Conservation (phyloP, 1,284 basidiomycete species). For the Erythrobasidium hasegawianum region DNA sequence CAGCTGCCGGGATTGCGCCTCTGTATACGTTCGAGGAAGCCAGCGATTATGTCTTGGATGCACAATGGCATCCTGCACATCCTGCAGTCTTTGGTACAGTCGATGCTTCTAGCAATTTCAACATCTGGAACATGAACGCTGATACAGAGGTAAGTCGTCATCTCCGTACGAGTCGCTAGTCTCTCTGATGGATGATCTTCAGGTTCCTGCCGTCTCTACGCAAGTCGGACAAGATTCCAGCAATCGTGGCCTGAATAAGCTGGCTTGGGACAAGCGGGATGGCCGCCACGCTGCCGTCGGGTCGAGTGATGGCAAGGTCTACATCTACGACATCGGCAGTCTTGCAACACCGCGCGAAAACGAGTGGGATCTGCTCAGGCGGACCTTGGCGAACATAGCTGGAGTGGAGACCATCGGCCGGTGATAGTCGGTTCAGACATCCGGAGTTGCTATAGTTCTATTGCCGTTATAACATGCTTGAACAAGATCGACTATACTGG, state of each 20-base stretch:
- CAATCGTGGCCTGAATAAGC: constrained; percentile 83
- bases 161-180: neutral
- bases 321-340: constrained; percentile 55
- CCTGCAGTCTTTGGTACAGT: constrained; percentile 90
- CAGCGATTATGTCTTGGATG: constrained; percentile 98
- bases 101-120: constrained; percentile 90
- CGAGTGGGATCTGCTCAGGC: constrained; percentile 36
- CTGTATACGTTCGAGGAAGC: constrained; percentile 91
- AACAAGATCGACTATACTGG: too few relatives aligned
- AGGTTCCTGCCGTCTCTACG: constrained; percentile 78
- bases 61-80: constrained; percentile 92
- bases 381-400: constrained; percentile 17
- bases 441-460: neutral
- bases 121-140: constrained; percentile 91
- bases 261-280: constrained; percentile 86
- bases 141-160: constrained; percentile 78
- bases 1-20: constrained; percentile 56
- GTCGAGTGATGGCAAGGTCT: constrained; percentile 84
- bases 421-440: too few relatives aligned
- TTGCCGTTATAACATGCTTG: too few relatives aligned
- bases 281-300: constrained; percentile 79
- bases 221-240: constrained; percentile 52
- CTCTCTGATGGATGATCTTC: neutral
- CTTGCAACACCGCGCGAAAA: constrained; percentile 33
- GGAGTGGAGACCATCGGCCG: constrained; percentile 14